A percentile compares a stretch with the other conserved stretches of the same genome.
phyloP scores from a whole-genome alignment of 306 rosid species.

The Castanea sativa region DNA sequence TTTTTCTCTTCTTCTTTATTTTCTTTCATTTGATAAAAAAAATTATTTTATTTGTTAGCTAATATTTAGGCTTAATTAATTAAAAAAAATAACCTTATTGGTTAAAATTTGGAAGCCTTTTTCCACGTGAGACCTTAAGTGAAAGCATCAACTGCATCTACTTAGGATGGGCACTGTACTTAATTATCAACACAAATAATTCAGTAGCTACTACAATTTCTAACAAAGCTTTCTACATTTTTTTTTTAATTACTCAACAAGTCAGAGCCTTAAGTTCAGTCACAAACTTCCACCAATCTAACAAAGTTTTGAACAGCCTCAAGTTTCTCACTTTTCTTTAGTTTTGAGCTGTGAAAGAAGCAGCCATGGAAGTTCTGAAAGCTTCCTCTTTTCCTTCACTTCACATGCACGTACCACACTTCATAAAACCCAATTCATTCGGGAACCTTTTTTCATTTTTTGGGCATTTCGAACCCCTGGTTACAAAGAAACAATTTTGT shows the following conservation, averaged over 20 bases:
- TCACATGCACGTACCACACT: slow-evolving; percentile 21
- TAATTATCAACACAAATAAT: too few relatives aligned
- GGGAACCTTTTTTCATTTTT: not conserved
- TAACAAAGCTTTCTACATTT: too few relatives aligned
- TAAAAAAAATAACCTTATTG: too few relatives aligned
- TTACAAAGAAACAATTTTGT: slow-evolving; percentile 3
- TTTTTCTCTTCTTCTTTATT: too few relatives aligned
- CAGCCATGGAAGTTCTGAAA: slow-evolving; percentile 52
- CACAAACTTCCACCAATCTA: not conserved
- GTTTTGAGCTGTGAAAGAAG: slow-evolving; percentile 4
- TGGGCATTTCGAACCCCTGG: slow-evolving; percentile 1
- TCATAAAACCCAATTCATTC: slow-evolving; percentile 21
- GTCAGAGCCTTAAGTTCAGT: not conserved
- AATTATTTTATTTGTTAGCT: too few relatives aligned
- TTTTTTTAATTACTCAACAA: not conserved
- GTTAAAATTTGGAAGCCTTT: too few relatives aligned
- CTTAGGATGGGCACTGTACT: too few relatives aligned
- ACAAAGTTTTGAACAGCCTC: not conserved
- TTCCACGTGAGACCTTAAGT: too few relatives aligned
- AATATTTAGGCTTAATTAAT: too few relatives aligned
- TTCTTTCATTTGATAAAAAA: too few relatives aligned
- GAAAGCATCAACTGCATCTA: too few relatives aligned
- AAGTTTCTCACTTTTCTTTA: not conserved
- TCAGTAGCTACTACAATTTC: too few relatives aligned
- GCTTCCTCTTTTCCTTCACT: slow-evolving; percentile 42